Evolutionary conservation across 1,284 basidiomycete species (phyloP).

Genomic region (Cryptococcus jaspeensis): DNA sequence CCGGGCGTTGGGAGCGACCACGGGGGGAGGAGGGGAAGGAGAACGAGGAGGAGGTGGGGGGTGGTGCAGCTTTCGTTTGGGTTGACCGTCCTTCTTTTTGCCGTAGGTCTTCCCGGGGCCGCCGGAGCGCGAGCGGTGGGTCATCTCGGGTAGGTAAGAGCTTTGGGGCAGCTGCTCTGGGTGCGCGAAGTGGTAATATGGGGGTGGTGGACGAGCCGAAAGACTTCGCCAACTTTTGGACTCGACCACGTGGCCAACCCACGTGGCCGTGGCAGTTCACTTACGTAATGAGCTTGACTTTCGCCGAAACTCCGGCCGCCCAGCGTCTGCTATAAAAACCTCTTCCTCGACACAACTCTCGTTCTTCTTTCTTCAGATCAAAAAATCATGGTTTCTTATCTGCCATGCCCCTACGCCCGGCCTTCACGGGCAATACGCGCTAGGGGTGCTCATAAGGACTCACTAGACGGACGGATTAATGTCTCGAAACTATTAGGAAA

Average conservation of each 20-base stretch:
- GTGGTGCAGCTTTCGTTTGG: constrained; percentile 29
- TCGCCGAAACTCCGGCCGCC: not conserved
- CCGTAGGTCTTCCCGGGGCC: constrained; percentile 24
- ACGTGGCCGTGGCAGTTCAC: no score
- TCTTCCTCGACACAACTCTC: constrained; percentile 8
- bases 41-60: constrained; percentile 16
- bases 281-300: not conserved
- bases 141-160: constrained; percentile 25
- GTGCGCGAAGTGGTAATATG: not conserved
- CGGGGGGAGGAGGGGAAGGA: constrained; percentile 2
- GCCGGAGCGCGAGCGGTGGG: constrained; percentile 40
- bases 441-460: constrained; percentile 22
- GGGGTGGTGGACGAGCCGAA: not conserved
- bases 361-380: constrained; percentile 26
- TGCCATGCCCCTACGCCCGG: constrained; percentile 24
- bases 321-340: constrained; percentile 1
- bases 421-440: not conserved
- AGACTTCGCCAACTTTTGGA: not conserved
- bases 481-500: constrained; percentile 50
- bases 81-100: constrained; percentile 1
- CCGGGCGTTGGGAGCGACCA: not conserved
- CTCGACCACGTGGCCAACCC: not conserved
- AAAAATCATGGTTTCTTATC: constrained; percentile 38
- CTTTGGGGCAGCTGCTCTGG: not conserved
- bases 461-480: constrained; percentile 52